Evolutionary conservation across 768 basidiomycete genomes (phyloP).

Genomic region (Mycena latifolia): DNA sequence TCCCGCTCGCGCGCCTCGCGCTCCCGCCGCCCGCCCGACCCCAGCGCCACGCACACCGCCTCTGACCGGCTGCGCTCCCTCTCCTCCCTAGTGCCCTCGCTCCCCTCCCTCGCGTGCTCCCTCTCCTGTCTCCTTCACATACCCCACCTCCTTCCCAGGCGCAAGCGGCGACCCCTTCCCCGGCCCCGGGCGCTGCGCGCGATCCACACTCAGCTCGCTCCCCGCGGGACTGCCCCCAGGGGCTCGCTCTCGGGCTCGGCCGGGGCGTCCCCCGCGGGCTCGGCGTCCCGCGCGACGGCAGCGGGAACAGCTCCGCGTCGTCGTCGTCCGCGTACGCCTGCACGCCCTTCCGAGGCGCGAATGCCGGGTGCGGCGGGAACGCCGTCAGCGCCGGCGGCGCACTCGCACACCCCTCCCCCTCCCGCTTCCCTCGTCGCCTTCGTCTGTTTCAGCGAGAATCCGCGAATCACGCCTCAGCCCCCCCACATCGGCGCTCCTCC

Average conservation of each 20-base stretch:
- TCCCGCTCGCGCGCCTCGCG: slow-evolving; percentile 22
- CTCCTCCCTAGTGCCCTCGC: slow-evolving; percentile 4
- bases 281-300: slow-evolving; percentile 25
- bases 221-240: slow-evolving; percentile 17
- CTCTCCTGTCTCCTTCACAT: background rate
- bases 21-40: slow-evolving; percentile 26
- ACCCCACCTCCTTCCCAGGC: background rate
- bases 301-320: slow-evolving; percentile 34
- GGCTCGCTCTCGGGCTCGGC: background rate
- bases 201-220: slow-evolving; percentile 17
- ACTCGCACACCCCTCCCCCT: too few relatives aligned
- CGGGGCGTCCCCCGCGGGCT: slow-evolving; percentile 17
- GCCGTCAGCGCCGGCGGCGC: background rate
- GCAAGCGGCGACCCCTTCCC: background rate
- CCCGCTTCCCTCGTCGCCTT: too few relatives aligned
- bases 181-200: slow-evolving; percentile 16
- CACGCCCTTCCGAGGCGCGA: background rate
- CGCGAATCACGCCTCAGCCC: background rate
- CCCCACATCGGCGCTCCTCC: slow-evolving; percentile 9
- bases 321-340: slow-evolving; percentile 32
- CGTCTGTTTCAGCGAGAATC: too few relatives aligned
- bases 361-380: too few relatives aligned
- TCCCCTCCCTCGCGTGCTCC: too few relatives aligned
- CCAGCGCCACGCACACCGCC: slow-evolving; percentile 34
- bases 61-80: slow-evolving; percentile 26